Base-by-base conservation (phyloP, 2,329 filamentous ascomycete genomes). In the Botrytis hyacinthi region DNA sequence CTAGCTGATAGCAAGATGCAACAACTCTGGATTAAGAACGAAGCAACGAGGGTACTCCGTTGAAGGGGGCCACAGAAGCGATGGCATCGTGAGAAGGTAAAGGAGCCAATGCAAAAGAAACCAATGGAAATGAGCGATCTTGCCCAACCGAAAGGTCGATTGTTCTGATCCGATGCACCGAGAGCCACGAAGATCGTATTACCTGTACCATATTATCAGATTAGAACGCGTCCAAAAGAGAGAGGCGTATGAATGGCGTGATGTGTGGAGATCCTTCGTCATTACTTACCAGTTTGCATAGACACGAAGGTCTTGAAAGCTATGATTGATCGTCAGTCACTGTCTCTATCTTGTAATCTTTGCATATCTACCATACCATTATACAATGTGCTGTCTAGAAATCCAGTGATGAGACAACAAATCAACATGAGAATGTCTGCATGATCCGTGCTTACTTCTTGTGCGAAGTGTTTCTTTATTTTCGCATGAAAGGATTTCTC, bases 101-200 rank as follows among this genome's bases (percentile, higher is more conserved):
- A 89, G 0, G 91, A 93, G 16, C 93, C 93, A 29, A 91, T 75
- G 81, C 90, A 92, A 83, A 95, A 95, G 76, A 85, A 89, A 32
- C 83, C 82, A 32, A 95, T 90, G 0, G 92, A 94, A 7, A 88
- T 87, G 32, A 87, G 86, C 0, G 92, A 92, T 76, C 93, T 92
- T 79, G 92, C 86, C 90, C 90, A 93, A 65, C 91, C 86, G 32
- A 86, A 87, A 22, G 84, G 84, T 48, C 73, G 72, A 66, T 85
- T 83, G 59, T 79, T 78, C 22, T 89, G 86, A 0, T 88, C 87
- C 18, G 89, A 86, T 32, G 94, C 84, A 6, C 93, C 93, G 2
- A 95, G 86, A 20, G 92, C 93, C 20, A 94, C 84, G 80, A 94
- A 95, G 65, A 95, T 89, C 7, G 93, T 94, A 82, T 95, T 95